Percentiles rank a stretch among this genome's conserved stretches.
Conservation (phyloP, 177 flowering plant genomes). For the Vitis hybrid region DNA sequence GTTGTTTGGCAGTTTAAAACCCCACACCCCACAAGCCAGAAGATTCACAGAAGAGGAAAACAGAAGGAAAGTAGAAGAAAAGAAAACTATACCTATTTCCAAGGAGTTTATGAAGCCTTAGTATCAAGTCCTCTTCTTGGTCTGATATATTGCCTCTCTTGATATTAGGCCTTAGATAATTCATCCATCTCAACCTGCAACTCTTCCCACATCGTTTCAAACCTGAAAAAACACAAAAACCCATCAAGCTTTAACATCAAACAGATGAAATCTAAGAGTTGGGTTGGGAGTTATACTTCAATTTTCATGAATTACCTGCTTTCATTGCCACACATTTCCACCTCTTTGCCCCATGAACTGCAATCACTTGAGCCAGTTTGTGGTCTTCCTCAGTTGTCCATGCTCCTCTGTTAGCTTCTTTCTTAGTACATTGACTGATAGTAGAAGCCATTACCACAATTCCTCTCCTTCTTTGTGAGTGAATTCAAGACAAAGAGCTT, state of each 20-base stretch:
- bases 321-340: constrained; percentile 41
- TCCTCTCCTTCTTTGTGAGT: not conserved
- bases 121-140: constrained; percentile 45
- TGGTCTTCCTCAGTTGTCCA: constrained; percentile 52
- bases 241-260: not conserved
- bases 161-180: constrained; percentile 41
- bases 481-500: not conserved
- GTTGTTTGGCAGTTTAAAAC: too few relatives aligned
- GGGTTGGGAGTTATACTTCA: too few relatives aligned
- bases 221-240: constrained; percentile 19
- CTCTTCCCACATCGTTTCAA: constrained; percentile 47
- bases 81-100: constrained; percentile 30
- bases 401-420: constrained; percentile 33
- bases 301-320: constrained; percentile 31
- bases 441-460: constrained; percentile 9
- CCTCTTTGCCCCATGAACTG: constrained; percentile 38
- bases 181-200: constrained; percentile 53
- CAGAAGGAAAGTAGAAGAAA: not conserved
- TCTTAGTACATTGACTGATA: constrained; percentile 14
- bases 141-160: constrained; percentile 41
- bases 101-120: constrained; percentile 36
- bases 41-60: not conserved
- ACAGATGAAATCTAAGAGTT: not conserved
- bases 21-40: not conserved
- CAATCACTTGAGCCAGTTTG: constrained; percentile 34